Base-by-base conservation (phyloP, 768 basidiomycete species). In the Tulasnella sp. region DNA sequence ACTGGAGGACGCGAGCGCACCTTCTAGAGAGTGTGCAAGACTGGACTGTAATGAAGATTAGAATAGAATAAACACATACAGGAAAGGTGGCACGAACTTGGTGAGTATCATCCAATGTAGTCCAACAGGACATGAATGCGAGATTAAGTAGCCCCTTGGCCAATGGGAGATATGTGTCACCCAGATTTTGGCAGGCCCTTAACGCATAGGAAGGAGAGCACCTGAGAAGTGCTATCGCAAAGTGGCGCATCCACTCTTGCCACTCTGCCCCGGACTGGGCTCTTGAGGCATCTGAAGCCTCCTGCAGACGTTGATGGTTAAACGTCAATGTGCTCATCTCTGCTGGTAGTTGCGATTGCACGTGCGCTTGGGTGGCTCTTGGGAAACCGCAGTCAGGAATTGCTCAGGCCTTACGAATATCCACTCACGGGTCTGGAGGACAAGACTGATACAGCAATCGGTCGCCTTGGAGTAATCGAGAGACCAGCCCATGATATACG, bases 131-230 rank as follows among this genome's bases (percentile, higher is more conserved):
- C 17, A 98, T 79, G 72, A 99, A 99, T 0, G 96, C 96, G 2
- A 92, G 92, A 69, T 98, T 98, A 77, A 97, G 98, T 9, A 99
- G 73, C 67, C 97, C 94, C 66, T 87, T 85, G 0, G 92, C 92
- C 51, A 98, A 77, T 1, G 92, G 91, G 19, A 84, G 80, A 70
- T 97, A 89, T 7, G 87, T 82, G 68, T 96, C 90, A 2, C 97
- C 92, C 46, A 98, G 73, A 65, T 82, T 89, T 81, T 92, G 90
- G 67, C 94, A 97, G 0, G 96, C 92, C 45, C 96, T 82, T 42
- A 99, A 78, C n/a, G 96, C 96, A 73, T 94, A 92, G 1, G 92
- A 96, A 0, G 96, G 94, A 0, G 94, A 97, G 63, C 98, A 92
- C 67, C 92, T 90, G 86, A 99, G 93, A 66, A 98, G 86, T 69